A percentile compares a stretch with the other conserved stretches of the same genome.
phyloP scores from a whole-genome alignment of 441 rosid genomes.

The Populus hybrid region DNA sequence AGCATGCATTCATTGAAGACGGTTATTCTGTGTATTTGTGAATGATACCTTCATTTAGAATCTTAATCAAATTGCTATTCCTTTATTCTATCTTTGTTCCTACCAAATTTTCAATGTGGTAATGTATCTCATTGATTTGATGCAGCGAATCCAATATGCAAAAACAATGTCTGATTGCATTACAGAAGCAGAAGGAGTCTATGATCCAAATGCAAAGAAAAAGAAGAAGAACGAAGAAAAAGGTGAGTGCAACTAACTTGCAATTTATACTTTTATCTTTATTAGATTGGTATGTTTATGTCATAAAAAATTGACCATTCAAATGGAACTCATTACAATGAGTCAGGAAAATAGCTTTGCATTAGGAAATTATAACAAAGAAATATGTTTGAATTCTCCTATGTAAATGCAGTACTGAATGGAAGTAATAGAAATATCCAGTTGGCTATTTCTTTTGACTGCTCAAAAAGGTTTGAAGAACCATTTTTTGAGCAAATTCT shows the following conservation, averaged over 20 bases:
- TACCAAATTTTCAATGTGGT: conserved; percentile 10
- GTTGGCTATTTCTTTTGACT: background rate
- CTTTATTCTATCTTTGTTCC: background rate
- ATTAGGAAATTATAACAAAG: background rate
- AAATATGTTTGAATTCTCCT: background rate
- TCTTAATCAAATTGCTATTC: background rate
- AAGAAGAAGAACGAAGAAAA: conserved; percentile 91
- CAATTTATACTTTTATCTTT: background rate
- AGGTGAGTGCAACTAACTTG: conserved; percentile 33
- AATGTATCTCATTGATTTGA: conserved; percentile 21
- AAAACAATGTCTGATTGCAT: conserved; percentile 85
- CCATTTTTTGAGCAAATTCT: conserved; percentile 2
- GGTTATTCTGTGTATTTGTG: background rate
- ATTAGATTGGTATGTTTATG: background rate
- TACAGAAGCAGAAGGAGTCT: conserved; percentile 81
- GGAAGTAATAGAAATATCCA: background rate
- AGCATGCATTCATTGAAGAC: background rate
- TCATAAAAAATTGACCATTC: background rate
- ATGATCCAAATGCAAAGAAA: conserved; percentile 77
- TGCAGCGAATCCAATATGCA: conserved; percentile 86
- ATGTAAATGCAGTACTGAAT: background rate
- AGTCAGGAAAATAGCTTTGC: background rate
- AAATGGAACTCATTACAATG: background rate
- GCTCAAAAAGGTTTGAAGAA: background rate
- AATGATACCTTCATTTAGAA: background rate